Evolutionary conservation across 371 early-diverging fungal genomes (phyloP).

Genomic region (Apophysomyces sp.): DNA sequence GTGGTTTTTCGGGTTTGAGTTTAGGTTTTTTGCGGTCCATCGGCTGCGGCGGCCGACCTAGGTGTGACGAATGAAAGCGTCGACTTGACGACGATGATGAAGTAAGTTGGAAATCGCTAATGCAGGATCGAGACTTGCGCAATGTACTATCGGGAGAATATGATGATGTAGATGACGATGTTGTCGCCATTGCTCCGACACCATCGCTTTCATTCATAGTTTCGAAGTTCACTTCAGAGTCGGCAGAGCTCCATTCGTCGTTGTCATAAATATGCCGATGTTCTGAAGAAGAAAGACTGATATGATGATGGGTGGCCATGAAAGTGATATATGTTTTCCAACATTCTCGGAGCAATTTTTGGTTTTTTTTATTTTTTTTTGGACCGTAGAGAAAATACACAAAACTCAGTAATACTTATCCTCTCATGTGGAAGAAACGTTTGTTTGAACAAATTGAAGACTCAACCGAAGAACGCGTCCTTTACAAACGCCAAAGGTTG

Average conservation of each 20-base stretch:
- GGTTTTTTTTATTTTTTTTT: background rate
- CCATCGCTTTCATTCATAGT: background rate
- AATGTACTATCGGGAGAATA: background rate
- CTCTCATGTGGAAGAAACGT: conserved; percentile 4
- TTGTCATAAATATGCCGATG: background rate
- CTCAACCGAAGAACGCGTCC: background rate
- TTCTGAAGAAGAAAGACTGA: background rate
- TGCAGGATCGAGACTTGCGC: background rate
- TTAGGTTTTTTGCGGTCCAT: background rate
- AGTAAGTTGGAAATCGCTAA: background rate
- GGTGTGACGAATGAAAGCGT: background rate
- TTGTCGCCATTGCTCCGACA: background rate
- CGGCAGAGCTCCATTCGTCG: background rate
- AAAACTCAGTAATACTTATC: background rate
- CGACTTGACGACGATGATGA: background rate
- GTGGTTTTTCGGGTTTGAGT: background rate
- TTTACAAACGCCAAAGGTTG: background rate
- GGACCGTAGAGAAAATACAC: background rate
- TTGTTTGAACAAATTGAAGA: conserved; percentile 8
- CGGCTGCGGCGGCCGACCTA: background rate
- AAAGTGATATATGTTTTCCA: background rate
- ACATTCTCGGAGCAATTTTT: background rate
- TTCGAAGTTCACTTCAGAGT: background rate
- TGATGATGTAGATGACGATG: background rate
- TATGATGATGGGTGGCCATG: background rate